Percentiles rank a stretch among this genome's conserved stretches.
Evolutionary conservation across 352 stramenopile species (phyloP).

Genomic region (Globisporangium polare): DNA sequence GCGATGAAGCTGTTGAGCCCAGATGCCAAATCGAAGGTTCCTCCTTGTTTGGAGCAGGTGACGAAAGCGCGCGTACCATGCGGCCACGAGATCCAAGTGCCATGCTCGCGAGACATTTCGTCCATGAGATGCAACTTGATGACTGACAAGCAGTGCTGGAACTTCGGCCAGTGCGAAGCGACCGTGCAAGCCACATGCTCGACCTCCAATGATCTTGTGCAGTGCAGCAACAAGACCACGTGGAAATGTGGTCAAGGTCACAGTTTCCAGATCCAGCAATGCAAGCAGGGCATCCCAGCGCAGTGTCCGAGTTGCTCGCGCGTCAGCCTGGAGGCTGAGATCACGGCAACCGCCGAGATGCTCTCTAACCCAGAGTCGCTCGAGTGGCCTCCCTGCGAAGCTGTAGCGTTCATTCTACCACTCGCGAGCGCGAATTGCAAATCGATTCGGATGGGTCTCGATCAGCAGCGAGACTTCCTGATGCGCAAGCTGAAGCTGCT

Average conservation of each 20-base stretch:
- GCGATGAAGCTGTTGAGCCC: constrained; percentile 37
- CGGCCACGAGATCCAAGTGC: constrained; percentile 32
- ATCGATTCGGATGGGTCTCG: constrained; percentile 20
- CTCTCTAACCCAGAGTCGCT: not conserved
- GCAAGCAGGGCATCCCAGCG: constrained; percentile 39
- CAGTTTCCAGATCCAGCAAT: constrained; percentile 35
- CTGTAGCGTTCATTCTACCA: constrained; percentile 2
- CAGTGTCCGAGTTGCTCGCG: constrained; percentile 51
- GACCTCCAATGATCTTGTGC: constrained; percentile 14
- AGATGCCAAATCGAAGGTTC: constrained; percentile 7
- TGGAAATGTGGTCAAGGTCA: constrained; percentile 46
- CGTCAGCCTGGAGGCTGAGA: constrained; percentile 22
- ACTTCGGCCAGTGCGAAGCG: constrained; percentile 34
- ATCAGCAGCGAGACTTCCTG: constrained; percentile 35
- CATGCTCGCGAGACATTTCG: constrained; percentile 34
- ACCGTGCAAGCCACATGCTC: constrained; percentile 26
- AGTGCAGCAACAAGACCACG: constrained; percentile 31
- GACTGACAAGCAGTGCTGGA: constrained; percentile 59
- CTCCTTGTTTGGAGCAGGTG: constrained; percentile 24
- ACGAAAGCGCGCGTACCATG: constrained; percentile 32
- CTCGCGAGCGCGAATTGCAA: constrained; percentile 2
- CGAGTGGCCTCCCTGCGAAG: constrained; percentile 10
- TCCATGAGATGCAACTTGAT: constrained; percentile 28
- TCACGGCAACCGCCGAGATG: constrained; percentile 14
- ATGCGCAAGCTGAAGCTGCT: constrained; percentile 44